Conservation (phyloP, 129 eudicot genomes). For the Pittosporum tobira region DNA sequence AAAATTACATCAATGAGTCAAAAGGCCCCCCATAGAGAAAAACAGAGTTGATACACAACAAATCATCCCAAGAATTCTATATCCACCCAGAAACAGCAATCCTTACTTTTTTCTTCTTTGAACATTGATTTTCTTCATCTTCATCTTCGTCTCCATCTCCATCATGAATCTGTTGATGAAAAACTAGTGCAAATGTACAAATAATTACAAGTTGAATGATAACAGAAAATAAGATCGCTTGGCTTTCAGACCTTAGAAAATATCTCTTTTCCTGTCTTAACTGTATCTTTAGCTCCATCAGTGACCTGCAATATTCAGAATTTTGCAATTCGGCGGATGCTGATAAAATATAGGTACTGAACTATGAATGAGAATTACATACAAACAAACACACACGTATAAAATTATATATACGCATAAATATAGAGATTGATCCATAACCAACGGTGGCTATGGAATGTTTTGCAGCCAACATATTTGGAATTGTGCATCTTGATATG, state of each 20-base stretch:
- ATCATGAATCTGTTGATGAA: conserved; percentile 11
- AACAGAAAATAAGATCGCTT: neutral
- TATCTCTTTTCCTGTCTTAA: conserved; percentile 3
- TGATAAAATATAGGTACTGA: neutral
- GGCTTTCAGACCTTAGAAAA: neutral
- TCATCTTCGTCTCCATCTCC: conserved; percentile 14
- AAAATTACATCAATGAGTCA: neutral
- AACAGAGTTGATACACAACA: neutral
- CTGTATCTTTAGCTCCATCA: neutral
- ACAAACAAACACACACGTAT: neutral
- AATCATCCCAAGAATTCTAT: neutral
- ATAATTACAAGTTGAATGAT: neutral
- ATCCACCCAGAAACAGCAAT: neutral
- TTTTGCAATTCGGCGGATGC: neutral
- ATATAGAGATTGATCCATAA: too few species aligned
- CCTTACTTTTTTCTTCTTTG: conserved; percentile 29
- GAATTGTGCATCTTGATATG: too few species aligned
- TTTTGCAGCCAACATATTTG: too few species aligned
- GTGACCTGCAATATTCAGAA: neutral
- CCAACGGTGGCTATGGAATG: too few species aligned
- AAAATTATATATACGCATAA: too few species aligned
- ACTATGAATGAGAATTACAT: neutral
- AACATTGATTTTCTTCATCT: conserved; percentile 5
- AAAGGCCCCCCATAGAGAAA: neutral
- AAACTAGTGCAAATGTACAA: neutral